Percentiles rank a stretch among this genome's conserved stretches.
Evolutionary conservation across 495 filamentous ascomycete genomes (phyloP).

Genomic region (Hypoxylon fuscum): DNA sequence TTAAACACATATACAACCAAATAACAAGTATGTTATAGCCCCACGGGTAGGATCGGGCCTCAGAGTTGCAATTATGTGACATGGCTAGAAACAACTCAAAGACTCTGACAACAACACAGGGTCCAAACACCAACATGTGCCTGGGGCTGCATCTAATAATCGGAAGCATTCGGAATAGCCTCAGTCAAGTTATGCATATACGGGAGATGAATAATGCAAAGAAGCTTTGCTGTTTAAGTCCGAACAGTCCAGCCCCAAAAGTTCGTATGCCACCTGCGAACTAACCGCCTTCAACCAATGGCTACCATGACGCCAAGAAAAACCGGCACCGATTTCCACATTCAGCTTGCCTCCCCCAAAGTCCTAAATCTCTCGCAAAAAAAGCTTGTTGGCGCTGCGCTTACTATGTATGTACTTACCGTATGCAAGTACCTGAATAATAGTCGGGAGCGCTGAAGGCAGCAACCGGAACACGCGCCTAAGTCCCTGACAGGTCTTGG

Average conservation of each 20-base stretch:
- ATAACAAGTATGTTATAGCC: too few relatives aligned
- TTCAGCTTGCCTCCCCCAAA: slow-evolving; percentile 23
- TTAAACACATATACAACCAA: neutral
- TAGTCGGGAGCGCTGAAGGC: slow-evolving; percentile 12
- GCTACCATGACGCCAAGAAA: slow-evolving; percentile 29
- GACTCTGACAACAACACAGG: slow-evolving; percentile 7
- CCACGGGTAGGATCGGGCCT: neutral
- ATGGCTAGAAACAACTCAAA: neutral
- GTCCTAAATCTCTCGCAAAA: slow-evolving; percentile 2
- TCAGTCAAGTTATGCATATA: slow-evolving; percentile 13
- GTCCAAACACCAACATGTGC: neutral
- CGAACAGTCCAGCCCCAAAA: slow-evolving; percentile 16
- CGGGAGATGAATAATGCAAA: slow-evolving; percentile 16
- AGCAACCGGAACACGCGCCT: slow-evolving; percentile 37
- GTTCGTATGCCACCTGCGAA: slow-evolving; percentile 17
- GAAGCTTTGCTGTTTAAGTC: slow-evolving; percentile 1
- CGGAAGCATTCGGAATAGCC: slow-evolving; percentile 27
- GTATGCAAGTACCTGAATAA: slow-evolving; percentile 22
- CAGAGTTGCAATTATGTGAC: neutral
- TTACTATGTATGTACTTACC: slow-evolving; percentile 38
- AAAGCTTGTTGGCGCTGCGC: slow-evolving; percentile 33
- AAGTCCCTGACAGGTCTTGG: slow-evolving; percentile 3
- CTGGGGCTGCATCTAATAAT: neutral
- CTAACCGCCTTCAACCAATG: slow-evolving; percentile 22
- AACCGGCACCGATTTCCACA: slow-evolving; percentile 34